phyloP scores from a whole-genome alignment of 768 basidiomycete species.

The Pulveroboletus frians region DNA sequence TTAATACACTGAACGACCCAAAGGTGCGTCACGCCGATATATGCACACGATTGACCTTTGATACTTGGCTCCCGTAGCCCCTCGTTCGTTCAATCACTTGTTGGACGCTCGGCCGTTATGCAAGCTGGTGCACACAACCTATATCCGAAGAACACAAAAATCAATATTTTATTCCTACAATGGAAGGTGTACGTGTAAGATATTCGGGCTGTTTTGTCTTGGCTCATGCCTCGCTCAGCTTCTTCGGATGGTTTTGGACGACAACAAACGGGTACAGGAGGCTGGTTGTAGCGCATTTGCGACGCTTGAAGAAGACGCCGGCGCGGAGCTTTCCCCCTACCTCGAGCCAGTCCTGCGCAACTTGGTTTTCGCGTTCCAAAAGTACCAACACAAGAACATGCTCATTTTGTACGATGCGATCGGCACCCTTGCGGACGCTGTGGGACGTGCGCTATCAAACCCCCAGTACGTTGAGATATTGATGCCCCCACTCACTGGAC shows the following conservation, averaged over 20 bases:
- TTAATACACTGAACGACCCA: slow-evolving; percentile 83
- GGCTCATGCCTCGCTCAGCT: slow-evolving; percentile 48
- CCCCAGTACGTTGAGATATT: slow-evolving; percentile 86
- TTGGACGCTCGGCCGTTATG: slow-evolving; percentile 99
- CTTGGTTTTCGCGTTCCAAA: slow-evolving; percentile 92
- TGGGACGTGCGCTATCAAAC: slow-evolving; percentile 82
- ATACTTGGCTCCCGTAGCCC: slow-evolving; percentile 48
- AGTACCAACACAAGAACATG: slow-evolving; percentile 99
- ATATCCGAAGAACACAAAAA: slow-evolving; percentile 83
- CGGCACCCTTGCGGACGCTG: slow-evolving; percentile 95
- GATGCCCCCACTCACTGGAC: slow-evolving; percentile 88
- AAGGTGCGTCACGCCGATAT: slow-evolving; percentile 52
- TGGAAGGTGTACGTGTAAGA: slow-evolving; percentile 80
- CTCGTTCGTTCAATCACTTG: slow-evolving; percentile 97
- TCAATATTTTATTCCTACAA: slow-evolving; percentile 90
- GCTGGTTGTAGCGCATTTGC: slow-evolving; percentile 99
- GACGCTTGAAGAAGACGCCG: slow-evolving; percentile 97
- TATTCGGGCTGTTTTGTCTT: slow-evolving; percentile 11
- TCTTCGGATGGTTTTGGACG: slow-evolving; percentile 94
- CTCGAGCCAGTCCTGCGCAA: slow-evolving; percentile 93
- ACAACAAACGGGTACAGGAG: slow-evolving; percentile 98
- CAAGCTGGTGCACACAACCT: slow-evolving; percentile 92
- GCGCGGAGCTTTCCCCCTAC: slow-evolving; percentile 82
- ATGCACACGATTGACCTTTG: not conserved
- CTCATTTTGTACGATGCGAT: slow-evolving; percentile 98